These are phyloP conservation scores for Saccharomycopsis capsularis DNA, from an alignment of 805 yeast genomes.

Conservation along the genomic window DNA sequence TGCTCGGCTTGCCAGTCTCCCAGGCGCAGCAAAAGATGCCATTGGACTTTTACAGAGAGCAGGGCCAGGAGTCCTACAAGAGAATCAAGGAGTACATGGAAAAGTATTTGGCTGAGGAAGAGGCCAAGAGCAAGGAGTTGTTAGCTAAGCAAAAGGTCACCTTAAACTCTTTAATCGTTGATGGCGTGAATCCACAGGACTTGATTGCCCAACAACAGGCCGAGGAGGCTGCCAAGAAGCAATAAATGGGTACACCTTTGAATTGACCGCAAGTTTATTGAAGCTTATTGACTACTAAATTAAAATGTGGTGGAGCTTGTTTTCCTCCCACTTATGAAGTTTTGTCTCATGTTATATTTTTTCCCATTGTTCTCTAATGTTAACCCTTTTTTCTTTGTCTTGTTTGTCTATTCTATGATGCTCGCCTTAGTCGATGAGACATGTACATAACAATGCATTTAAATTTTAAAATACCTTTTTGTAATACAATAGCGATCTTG, in stretches of 20 bases:
- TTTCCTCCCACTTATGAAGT: too few relatives aligned
- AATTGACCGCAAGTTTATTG: too few relatives aligned
- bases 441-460: too few relatives aligned
- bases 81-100: conserved; percentile 58
- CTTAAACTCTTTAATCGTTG: conserved; percentile 57
- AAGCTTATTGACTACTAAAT: too few relatives aligned
- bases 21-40: conserved; percentile 52
- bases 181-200: conserved; percentile 36
- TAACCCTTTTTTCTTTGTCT: too few relatives aligned
- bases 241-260: not conserved
- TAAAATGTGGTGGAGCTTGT: too few relatives aligned
- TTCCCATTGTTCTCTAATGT: too few relatives aligned
- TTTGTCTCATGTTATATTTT: too few relatives aligned
- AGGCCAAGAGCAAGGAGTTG: conserved; percentile 49
- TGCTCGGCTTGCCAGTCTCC: conserved; percentile 55
- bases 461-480: too few relatives aligned
- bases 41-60: conserved; percentile 65
- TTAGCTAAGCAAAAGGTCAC: conserved; percentile 62
- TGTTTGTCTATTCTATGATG: too few relatives aligned
- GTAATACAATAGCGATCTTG: too few relatives aligned
- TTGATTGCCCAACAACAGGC: not conserved
- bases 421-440: too few relatives aligned
- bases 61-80: conserved; percentile 67
- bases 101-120: conserved; percentile 49
- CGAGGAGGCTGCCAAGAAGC: not conserved